These are phyloP conservation scores for Berkeleyomyces basicola DNA, from an alignment of 2,329 filamentous ascomycete genomes.

Conservation along the genomic window DNA sequence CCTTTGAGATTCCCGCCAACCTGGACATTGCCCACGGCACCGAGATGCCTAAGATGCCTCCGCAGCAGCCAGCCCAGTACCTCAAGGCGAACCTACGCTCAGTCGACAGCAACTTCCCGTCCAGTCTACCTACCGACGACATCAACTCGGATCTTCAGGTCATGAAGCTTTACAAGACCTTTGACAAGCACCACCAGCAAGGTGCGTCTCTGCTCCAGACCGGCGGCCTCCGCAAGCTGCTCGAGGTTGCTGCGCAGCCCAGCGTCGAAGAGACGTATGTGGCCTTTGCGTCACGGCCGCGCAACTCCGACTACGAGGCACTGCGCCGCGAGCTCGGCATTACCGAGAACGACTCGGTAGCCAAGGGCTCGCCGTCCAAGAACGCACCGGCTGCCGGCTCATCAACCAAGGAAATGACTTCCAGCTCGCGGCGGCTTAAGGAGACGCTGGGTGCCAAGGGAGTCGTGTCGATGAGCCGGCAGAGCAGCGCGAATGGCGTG, in stretches of 20 bases:
- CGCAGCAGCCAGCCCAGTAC: slow-evolving; percentile 39
- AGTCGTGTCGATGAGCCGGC: slow-evolving; percentile 34
- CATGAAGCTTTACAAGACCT: slow-evolving; percentile 41
- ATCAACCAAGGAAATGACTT: slow-evolving; percentile 36
- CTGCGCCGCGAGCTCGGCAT: slow-evolving; percentile 35
- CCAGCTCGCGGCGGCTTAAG: slow-evolving; percentile 35
- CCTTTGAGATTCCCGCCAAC: slow-evolving; percentile 41
- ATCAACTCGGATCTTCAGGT: slow-evolving; percentile 38
- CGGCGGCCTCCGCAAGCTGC: slow-evolving; percentile 35
- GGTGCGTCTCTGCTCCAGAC: slow-evolving; percentile 39
- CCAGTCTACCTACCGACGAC: slow-evolving; percentile 33
- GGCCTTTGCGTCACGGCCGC: slow-evolving; percentile 28
- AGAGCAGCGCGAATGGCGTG: slow-evolving; percentile 37
- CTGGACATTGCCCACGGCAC: slow-evolving; percentile 38
- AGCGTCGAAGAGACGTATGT: slow-evolving; percentile 32
- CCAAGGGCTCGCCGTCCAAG: slow-evolving; percentile 14
- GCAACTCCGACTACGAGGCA: slow-evolving; percentile 28
- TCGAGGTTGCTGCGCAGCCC: slow-evolving; percentile 36
- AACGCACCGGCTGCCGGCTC: not conserved
- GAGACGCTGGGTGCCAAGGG: slow-evolving; percentile 25
- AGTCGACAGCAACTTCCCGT: slow-evolving; percentile 39
- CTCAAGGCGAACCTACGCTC: slow-evolving; percentile 39
- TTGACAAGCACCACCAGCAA: slow-evolving; percentile 34
- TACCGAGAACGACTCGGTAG: slow-evolving; percentile 24
- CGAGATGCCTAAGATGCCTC: slow-evolving; percentile 41